A percentile compares a stretch with the other conserved stretches of the same genome.
These are phyloP conservation scores for Leishmania gerbilli DNA, from an alignment of 208 protist genomes.

Conservation along the genomic window DNA sequence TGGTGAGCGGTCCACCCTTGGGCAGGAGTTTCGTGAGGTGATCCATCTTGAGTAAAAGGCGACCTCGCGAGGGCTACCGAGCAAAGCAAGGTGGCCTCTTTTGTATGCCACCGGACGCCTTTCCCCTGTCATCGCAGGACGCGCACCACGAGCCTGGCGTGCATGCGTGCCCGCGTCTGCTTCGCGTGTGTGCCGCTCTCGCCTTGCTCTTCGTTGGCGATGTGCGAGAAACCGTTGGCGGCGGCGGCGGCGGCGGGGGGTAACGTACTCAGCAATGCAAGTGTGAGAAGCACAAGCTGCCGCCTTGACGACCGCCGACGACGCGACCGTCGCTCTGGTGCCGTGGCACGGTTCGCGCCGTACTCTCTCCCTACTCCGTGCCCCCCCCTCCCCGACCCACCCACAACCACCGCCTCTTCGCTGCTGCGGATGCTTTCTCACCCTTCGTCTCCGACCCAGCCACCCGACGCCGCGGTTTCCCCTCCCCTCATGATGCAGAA, in stretches of 20 bases:
- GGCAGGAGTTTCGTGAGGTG: conserved; percentile 30
- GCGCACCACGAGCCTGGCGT: too few relatives aligned
- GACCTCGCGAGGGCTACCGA: background rate
- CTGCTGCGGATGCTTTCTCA: background rate
- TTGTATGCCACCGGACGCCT: background rate
- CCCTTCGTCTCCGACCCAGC: background rate
- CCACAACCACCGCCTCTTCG: background rate
- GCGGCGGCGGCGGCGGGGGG: too few relatives aligned
- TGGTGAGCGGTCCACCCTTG: background rate
- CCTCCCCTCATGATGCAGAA: background rate
- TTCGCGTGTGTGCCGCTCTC: too few relatives aligned
- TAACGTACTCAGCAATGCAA: background rate
- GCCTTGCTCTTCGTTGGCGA: too few relatives aligned
- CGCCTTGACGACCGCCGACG: background rate
- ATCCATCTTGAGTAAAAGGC: conserved; percentile 1
- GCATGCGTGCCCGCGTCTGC: too few relatives aligned
- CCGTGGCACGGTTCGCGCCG: background rate
- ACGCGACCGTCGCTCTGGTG: background rate
- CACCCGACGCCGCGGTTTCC: background rate
- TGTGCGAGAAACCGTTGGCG: background rate
- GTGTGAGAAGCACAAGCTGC: background rate
- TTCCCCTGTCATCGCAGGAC: background rate
- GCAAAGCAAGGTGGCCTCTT: background rate
- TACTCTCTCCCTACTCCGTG: background rate
- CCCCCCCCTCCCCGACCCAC: background rate